These are phyloP conservation scores for Lipomyces sp. DNA, from an alignment of 805 yeast genomes.

Conservation along the genomic window DNA sequence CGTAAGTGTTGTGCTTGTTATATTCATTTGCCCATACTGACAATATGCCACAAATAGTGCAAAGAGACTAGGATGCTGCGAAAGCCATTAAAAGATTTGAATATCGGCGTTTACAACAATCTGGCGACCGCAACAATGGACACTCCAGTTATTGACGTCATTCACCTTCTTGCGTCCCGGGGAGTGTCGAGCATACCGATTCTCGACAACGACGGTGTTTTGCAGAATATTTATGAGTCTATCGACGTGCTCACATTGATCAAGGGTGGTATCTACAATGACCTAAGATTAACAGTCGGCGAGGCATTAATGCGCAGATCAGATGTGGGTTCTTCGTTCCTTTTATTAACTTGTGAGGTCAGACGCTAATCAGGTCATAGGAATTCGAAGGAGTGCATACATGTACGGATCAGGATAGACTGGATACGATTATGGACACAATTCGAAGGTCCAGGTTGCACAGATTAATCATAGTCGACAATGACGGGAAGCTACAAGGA, in stretches of 20 bases:
- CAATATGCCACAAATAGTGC: slow-evolving; percentile 61
- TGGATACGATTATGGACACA: slow-evolving; percentile 89
- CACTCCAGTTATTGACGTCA: slow-evolving; percentile 93
- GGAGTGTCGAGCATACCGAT: slow-evolving; percentile 95
- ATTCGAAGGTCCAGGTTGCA: slow-evolving; percentile 89
- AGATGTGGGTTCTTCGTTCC: slow-evolving; percentile 49
- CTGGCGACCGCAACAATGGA: slow-evolving; percentile 84
- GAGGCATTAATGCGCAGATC: slow-evolving; percentile 93
- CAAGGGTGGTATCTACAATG: slow-evolving; percentile 92
- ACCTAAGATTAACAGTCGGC: slow-evolving; percentile 87
- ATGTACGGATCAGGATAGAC: slow-evolving; percentile 82
- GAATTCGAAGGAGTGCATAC: slow-evolving; percentile 98
- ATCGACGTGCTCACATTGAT: slow-evolving; percentile 91
- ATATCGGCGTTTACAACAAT: slow-evolving; percentile 60
- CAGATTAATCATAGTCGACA: slow-evolving; percentile 86
- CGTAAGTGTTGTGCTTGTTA: slow-evolving; percentile 31
- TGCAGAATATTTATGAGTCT: slow-evolving; percentile 92
- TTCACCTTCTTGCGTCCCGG: slow-evolving; percentile 73
- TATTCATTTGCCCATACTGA: slow-evolving; percentile 56
- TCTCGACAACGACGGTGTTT: slow-evolving; percentile 69
- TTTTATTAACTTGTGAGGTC: neutral
- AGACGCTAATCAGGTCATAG: neutral
- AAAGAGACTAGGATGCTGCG: slow-evolving; percentile 85
- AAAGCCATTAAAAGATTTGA: slow-evolving; percentile 72
- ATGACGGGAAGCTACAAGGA: slow-evolving; percentile 68